A percentile compares a stretch with the other conserved stretches of the same genome.
These are phyloP conservation scores for Kazachstania viticola DNA, from an alignment of 805 yeast genomes.

Conservation along the genomic window DNA sequence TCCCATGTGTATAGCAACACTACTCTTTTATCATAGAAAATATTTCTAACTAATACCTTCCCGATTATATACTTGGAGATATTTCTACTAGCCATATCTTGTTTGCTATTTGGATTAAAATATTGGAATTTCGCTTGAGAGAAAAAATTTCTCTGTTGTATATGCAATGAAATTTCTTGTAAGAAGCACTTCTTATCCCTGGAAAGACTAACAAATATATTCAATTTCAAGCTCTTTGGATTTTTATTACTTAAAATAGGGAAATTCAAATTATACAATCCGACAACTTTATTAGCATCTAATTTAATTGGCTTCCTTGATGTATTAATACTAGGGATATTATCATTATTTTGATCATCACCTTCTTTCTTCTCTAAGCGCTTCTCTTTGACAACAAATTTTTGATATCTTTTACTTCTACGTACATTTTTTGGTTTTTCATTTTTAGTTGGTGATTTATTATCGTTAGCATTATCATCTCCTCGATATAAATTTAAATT, in stretches of 20 bases:
- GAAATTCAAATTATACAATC: constrained; percentile 19
- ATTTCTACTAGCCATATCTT: background rate
- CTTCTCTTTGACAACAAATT: constrained; percentile 2
- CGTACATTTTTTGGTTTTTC: constrained; percentile 3
- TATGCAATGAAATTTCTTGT: constrained; percentile 15
- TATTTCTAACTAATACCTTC: constrained; percentile 65
- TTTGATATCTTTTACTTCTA: constrained; percentile 10
- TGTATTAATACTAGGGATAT: background rate
- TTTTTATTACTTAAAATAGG: constrained; percentile 20
- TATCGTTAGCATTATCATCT: background rate
- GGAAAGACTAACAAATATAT: constrained; percentile 21
- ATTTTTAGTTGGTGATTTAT: background rate
- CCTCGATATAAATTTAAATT: background rate
- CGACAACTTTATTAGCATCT: constrained; percentile 10
- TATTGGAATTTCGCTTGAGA: background rate
- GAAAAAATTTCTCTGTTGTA: constrained; percentile 4
- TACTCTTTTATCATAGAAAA: constrained; percentile 58
- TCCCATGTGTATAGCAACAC: constrained; percentile 68
- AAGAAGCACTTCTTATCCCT: constrained; percentile 16
- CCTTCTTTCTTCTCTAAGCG: background rate
- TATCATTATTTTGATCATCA: background rate
- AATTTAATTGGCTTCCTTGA: background rate
- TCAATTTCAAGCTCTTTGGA: constrained; percentile 18
- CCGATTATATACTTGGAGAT: constrained; percentile 39
- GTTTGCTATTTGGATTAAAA: constrained; percentile 1